A percentile compares a stretch with the other conserved stretches of the same genome.
Conservation (phyloP, 257 asterid genomes). For the Handroanthus guayacan region DNA sequence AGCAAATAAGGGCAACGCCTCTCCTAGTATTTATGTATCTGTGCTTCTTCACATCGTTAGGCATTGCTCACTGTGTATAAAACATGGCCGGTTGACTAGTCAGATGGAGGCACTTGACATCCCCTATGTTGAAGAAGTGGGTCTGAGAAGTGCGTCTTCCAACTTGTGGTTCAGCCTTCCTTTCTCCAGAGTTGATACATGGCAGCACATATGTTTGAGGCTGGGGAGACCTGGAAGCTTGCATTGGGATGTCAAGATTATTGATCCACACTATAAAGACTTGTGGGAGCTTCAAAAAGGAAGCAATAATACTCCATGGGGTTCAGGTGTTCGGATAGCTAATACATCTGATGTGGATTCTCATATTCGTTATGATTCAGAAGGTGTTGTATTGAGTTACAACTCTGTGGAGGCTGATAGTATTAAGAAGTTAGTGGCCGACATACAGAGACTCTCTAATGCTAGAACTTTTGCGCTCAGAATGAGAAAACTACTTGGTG, state of each 20-base stretch:
- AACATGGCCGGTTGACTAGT: conserved; percentile 94
- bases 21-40: conserved; percentile 81
- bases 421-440: conserved; percentile 82
- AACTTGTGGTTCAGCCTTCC: conserved; percentile 98
- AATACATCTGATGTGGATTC: conserved; percentile 96
- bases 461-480: conserved; percentile 89
- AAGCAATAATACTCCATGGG: conserved; percentile 82
- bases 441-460: conserved; percentile 92
- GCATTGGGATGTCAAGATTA: conserved; percentile 97
- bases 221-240: conserved; percentile 98
- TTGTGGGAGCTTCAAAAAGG: conserved; percentile 99
- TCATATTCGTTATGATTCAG: conserved; percentile 92
- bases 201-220: conserved; percentile 91
- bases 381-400: conserved; percentile 94
- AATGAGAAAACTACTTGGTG: conserved; percentile 89
- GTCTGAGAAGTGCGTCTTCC: conserved; percentile 85
- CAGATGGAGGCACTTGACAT: conserved; percentile 96
- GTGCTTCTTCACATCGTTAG: conserved; percentile 89
- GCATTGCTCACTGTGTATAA: conserved; percentile 94
- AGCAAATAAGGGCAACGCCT: conserved; percentile 87
- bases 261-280: conserved; percentile 83
- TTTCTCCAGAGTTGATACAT: conserved; percentile 78
- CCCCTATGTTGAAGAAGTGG: conserved; percentile 97
- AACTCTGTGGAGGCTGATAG: conserved; percentile 94
- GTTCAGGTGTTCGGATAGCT: conserved; percentile 93